Evolutionary conservation across 2,329 filamentous ascomycete genomes (phyloP).

Genomic region (Trichoderma harzianum): DNA sequence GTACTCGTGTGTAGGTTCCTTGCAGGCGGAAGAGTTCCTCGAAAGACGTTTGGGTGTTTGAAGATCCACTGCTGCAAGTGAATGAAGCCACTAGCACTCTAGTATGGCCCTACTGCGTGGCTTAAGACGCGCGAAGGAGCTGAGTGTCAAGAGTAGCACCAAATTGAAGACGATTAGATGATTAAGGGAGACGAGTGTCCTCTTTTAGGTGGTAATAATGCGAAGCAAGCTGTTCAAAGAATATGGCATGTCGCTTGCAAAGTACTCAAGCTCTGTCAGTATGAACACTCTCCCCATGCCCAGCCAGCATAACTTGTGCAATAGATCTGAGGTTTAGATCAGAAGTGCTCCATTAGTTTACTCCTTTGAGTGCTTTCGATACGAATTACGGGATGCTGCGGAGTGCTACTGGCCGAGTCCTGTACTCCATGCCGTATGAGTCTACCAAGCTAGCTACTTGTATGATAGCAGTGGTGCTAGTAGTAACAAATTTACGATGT

Average conservation of each 20-base stretch:
- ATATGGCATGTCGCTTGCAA: not conserved
- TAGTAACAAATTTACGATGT: not conserved
- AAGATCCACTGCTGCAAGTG: not conserved
- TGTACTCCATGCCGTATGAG: not conserved
- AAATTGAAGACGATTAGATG: not conserved
- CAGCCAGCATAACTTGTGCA: not conserved
- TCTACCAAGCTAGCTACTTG: not conserved
- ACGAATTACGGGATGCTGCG: not conserved
- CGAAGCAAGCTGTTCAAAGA: not conserved
- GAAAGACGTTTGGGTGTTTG: not conserved
- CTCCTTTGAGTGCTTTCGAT: not conserved
- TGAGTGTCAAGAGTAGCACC: too few relatives aligned
- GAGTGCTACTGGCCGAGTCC: not conserved
- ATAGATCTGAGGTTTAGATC: not conserved
- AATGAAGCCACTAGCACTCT: not conserved
- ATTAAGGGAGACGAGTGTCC: not conserved
- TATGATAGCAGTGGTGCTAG: not conserved
- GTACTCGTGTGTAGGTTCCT: not conserved
- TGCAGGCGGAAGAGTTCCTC: not conserved
- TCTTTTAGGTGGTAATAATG: not conserved
- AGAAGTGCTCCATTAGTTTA: not conserved
- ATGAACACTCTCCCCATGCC: not conserved
- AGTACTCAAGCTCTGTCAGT: not conserved
- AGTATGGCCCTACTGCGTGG: not conserved
- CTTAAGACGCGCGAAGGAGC: not conserved